phyloP scores from a whole-genome alignment of 2,329 filamentous ascomycete species.

The Arachnopeziza araneosa region DNA sequence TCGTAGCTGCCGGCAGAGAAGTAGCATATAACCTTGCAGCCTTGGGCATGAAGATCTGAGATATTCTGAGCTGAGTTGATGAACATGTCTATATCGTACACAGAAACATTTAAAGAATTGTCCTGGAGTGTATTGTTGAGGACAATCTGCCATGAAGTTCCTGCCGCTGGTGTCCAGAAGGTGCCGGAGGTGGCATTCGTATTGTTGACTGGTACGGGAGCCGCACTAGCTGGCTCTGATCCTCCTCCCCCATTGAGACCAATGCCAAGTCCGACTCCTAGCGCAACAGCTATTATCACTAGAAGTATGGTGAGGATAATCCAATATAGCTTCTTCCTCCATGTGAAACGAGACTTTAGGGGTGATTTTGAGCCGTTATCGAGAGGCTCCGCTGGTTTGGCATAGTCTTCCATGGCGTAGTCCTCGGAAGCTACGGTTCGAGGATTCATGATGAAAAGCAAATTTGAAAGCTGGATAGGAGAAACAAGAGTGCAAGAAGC shows the following conservation, averaged over 20 bases:
- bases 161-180: slow-evolving; percentile 12
- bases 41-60: slow-evolving; percentile 40
- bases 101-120: slow-evolving; percentile 3
- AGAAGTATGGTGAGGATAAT: slow-evolving; percentile 8
- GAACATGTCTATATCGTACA: slow-evolving; percentile 36
- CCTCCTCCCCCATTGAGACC: slow-evolving; percentile 36
- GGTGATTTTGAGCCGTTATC: background rate
- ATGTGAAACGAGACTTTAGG: background rate
- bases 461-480: background rate
- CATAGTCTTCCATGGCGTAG: background rate
- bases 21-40: slow-evolving; percentile 66
- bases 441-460: background rate
- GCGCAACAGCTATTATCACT: slow-evolving; percentile 13
- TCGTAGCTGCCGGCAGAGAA: slow-evolving; percentile 69
- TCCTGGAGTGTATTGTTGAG: slow-evolving; percentile 6
- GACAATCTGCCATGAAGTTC: slow-evolving; percentile 16
- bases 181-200: background rate
- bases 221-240: background rate
- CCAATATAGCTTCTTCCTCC: slow-evolving; percentile 13
- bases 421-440: background rate
- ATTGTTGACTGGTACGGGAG: background rate
- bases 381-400: background rate
- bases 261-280: slow-evolving; percentile 47
- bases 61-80: slow-evolving; percentile 45
- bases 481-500: background rate